Conservation (phyloP, 805 yeast genomes). For the Sungouiozyma ichnusensis region DNA sequence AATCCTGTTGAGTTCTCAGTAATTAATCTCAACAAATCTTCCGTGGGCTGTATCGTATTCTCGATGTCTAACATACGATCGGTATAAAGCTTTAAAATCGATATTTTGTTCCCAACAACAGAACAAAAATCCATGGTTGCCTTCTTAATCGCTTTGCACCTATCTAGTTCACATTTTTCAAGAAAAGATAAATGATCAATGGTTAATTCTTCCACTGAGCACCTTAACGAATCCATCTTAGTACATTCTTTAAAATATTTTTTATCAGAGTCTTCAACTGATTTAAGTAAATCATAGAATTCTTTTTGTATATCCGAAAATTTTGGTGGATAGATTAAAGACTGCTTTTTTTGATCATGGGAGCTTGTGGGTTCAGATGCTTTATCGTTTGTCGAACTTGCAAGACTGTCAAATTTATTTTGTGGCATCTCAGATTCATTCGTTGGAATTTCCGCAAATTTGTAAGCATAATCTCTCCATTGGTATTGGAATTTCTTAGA, state of each 20-base stretch:
- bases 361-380: neutral
- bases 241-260: conserved; percentile 45
- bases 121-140: conserved; percentile 65
- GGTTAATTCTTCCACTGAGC: conserved; percentile 62
- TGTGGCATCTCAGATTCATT: neutral
- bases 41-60: conserved; percentile 59
- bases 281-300: conserved; percentile 41
- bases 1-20: conserved; percentile 65
- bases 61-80: conserved; percentile 56
- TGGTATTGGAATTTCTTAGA: conserved; percentile 67
- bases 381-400: neutral
- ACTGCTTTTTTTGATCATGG: neutral
- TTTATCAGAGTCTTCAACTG: conserved; percentile 47
- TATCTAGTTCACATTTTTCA: conserved; percentile 75
- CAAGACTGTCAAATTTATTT: neutral
- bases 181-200: conserved; percentile 64
- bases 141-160: conserved; percentile 65
- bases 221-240: conserved; percentile 54
- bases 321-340: conserved; percentile 8
- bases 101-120: conserved; percentile 49
- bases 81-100: conserved; percentile 45
- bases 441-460: conserved; percentile 34
- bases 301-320: conserved; percentile 33
- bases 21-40: conserved; percentile 55
- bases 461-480: conserved; percentile 66